Base-by-base conservation (phyloP, 1,284 basidiomycete genomes). In the Vanrija humicola region DNA sequence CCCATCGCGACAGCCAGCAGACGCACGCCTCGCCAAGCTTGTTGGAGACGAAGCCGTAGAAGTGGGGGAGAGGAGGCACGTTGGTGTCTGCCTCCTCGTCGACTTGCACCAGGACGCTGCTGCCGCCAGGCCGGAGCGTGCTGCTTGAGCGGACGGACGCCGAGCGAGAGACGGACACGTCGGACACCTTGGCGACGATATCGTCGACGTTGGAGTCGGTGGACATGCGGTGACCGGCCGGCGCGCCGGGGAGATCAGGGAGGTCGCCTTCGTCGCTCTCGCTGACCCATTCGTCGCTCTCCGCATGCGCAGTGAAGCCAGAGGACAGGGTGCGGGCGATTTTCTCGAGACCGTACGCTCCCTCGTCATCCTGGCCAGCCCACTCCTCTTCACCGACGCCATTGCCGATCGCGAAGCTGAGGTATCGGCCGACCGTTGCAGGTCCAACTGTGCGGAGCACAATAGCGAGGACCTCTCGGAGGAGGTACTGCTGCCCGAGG, bases 1-100 rank as follows among this genome's bases (percentile, higher is more conserved):
- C 90, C 91, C 92, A 96, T 38, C 89, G 81, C 0, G 86, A 82
- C 12, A 95, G 80, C 91, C 92, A 97, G 72, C 88, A 91, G 5
- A 84, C 83, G 63, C 87, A 87, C 0, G 90, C 88, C 74, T 95
- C 90, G 25, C 92, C 92, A 59, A 96, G 89, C 77, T 91, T 93
- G 75, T 92, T 85, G 0, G 88, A 89, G 5, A 90, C 81, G 21
- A 84, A 80, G 21, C 92, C 93, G 68, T 93, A 93, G 68, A 86
- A 84, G 66, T 84, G 86, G 5, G 56, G 73, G 67, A 42, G 72
- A 68, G 38, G 63, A 64, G 29, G 55, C 26, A 9, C 2, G 15
- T 21, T 38, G 23, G 58, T 58, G 7, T 61, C 55, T 16, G 59
- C 25, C 25, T 45, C 47, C 25, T 52, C 50, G 7, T 25, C 34